These are phyloP conservation scores for Cladophialophora immunda DNA, from an alignment of 2,329 filamentous ascomycete species.

Conservation along the genomic window DNA sequence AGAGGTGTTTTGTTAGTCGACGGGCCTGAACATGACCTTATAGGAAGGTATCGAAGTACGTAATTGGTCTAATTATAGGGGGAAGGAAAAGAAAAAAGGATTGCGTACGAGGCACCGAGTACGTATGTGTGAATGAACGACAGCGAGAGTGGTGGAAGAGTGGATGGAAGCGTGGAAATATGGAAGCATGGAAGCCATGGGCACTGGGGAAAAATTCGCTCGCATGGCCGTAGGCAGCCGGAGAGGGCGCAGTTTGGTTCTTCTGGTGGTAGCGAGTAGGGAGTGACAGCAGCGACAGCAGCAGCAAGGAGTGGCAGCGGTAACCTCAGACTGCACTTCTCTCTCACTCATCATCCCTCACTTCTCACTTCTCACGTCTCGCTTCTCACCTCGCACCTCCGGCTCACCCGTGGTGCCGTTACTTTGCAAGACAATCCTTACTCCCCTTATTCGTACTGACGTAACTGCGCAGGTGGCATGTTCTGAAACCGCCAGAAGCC, in stretches of 20 bases:
- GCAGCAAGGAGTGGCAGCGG: too few relatives aligned
- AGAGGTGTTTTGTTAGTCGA: neutral
- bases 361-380: neutral
- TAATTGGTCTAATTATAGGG: neutral
- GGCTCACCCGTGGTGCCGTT: constrained; percentile 3
- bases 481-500: constrained; percentile 1
- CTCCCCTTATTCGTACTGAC: neutral
- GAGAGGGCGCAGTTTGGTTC: neutral
- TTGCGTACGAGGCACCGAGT: too few relatives aligned
- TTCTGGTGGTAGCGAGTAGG: neutral
- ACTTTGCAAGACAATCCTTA: too few relatives aligned
- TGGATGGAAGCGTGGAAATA: neutral
- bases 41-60: neutral
- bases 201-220: neutral
- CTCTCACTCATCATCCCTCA: neutral
- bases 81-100: neutral
- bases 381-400: neutral
- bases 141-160: neutral
- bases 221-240: neutral
- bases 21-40: constrained; percentile 2
- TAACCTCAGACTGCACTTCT: too few relatives aligned
- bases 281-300: neutral
- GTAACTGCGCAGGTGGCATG: neutral
- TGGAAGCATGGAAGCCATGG: too few relatives aligned
- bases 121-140: neutral